Evolutionary conservation across 1,284 basidiomycete species (phyloP).

Genomic region (Salmacisia buchloeana): DNA sequence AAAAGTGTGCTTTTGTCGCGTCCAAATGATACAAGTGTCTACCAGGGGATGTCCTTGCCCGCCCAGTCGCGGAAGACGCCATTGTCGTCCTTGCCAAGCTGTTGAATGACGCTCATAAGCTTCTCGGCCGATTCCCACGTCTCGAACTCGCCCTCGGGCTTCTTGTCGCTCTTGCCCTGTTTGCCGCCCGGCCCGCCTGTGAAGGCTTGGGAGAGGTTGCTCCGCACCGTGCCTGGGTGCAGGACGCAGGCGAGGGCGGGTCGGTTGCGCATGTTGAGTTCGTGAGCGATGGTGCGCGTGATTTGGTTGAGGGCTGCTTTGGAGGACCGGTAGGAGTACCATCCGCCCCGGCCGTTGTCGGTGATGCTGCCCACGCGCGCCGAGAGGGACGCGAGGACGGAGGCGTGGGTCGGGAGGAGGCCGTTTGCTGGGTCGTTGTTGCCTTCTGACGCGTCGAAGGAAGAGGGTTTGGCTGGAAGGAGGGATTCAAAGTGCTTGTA

Average conservation of each 20-base stretch:
- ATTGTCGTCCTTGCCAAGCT: constrained; percentile 55
- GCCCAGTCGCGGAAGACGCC: constrained; percentile 68
- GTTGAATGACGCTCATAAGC: constrained; percentile 58
- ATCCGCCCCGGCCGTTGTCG: constrained; percentile 63
- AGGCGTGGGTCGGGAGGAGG: constrained; percentile 42
- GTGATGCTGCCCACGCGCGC: constrained; percentile 63
- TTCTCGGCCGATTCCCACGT: constrained; percentile 62
- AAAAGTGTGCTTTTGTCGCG: no score
- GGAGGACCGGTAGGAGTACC: constrained; percentile 69
- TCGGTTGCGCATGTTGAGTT: constrained; percentile 58
- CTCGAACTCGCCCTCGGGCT: constrained; percentile 57
- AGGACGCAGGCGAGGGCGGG: constrained; percentile 57
- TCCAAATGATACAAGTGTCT: no score
- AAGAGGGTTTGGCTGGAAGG: constrained; percentile 51
- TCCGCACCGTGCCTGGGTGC: constrained; percentile 55
- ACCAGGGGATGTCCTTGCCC: constrained; percentile 58
- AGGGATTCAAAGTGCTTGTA: constrained; percentile 57
- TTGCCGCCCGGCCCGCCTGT: constrained; percentile 34
- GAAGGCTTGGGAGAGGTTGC: constrained; percentile 54
- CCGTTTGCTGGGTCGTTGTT: constrained; percentile 36
- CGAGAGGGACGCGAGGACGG: constrained; percentile 55
- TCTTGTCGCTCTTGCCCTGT: constrained; percentile 35
- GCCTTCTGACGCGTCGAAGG: constrained; percentile 35
- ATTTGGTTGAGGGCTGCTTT: constrained; percentile 72
- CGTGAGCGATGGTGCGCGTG: constrained; percentile 64